phyloP scores from a whole-genome alignment of 106 monocot species.

The Dendrobium nobile region DNA sequence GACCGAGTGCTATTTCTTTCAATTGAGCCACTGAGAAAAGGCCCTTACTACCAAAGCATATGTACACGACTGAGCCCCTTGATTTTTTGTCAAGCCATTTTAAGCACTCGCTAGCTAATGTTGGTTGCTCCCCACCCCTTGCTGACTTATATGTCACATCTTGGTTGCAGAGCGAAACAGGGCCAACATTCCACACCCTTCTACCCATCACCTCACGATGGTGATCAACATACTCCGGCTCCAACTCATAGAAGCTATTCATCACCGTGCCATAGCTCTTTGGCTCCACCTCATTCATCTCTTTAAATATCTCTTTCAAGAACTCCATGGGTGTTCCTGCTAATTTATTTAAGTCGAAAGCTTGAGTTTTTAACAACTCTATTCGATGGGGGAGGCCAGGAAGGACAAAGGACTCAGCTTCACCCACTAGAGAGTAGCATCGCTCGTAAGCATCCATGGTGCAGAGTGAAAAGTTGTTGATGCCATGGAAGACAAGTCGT shows the following conservation, averaged over 20 bases:
- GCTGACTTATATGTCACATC: not conserved
- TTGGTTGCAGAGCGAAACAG: slow-evolving; percentile 17
- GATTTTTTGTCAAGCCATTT: slow-evolving; percentile 27
- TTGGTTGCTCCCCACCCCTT: not conserved
- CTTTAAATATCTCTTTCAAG: not conserved
- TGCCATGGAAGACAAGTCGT: slow-evolving; percentile 31
- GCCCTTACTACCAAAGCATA: slow-evolving; percentile 42
- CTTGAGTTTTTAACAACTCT: slow-evolving; percentile 18
- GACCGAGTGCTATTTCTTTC: slow-evolving; percentile 12
- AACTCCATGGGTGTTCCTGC: not conserved
- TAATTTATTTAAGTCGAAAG: not conserved
- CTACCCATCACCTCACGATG: not conserved
- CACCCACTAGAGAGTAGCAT: not conserved
- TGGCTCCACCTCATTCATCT: slow-evolving; percentile 4
- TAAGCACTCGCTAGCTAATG: not conserved
- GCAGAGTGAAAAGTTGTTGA: slow-evolving; percentile 14
- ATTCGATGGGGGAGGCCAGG: slow-evolving; percentile 28
- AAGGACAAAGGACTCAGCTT: slow-evolving; percentile 12
- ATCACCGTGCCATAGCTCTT: slow-evolving; percentile 17
- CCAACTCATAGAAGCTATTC: slow-evolving; percentile 47
- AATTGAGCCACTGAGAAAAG: slow-evolving; percentile 6
- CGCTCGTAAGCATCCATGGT: not conserved
- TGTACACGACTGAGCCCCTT: slow-evolving; percentile 32
- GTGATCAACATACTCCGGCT: slow-evolving; percentile 21
- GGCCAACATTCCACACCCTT: slow-evolving; percentile 35